A percentile compares a stretch with the other conserved stretches of the same genome.
phyloP scores from a whole-genome alignment of 495 filamentous ascomycete species.

The Xylaria castorea region DNA sequence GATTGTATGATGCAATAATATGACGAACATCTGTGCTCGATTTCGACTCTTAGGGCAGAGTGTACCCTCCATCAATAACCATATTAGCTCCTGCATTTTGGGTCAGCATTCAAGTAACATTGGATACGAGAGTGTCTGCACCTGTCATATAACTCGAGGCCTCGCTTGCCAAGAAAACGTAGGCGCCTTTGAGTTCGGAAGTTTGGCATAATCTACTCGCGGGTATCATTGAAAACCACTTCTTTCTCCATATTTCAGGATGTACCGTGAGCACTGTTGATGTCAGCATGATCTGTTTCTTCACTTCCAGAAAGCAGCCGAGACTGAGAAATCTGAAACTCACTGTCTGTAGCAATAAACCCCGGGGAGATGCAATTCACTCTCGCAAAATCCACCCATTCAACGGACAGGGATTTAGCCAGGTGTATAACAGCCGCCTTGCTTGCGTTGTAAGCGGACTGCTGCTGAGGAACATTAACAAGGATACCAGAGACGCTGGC shows the following conservation, averaged over 20 bases:
- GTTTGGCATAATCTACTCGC: constrained; percentile 53
- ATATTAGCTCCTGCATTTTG: constrained; percentile 30
- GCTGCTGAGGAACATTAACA: constrained; percentile 69
- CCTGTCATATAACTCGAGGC: constrained; percentile 54
- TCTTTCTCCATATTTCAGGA: constrained; percentile 34
- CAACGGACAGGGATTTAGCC: constrained; percentile 64
- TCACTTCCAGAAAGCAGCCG: background rate
- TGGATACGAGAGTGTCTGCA: constrained; percentile 9
- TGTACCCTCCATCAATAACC: constrained; percentile 54
- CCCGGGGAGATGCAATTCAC: constrained; percentile 67
- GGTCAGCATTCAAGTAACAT: background rate
- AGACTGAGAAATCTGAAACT: constrained; percentile 6
- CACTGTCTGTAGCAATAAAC: constrained; percentile 40
- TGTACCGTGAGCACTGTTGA: constrained; percentile 34
- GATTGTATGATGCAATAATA: background rate
- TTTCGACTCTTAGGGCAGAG: constrained; percentile 53
- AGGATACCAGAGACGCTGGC: constrained; percentile 69
- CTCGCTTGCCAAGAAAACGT: constrained; percentile 69
- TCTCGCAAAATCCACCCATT: constrained; percentile 58
- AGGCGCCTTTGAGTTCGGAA: constrained; percentile 72
- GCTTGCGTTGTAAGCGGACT: constrained; percentile 64
- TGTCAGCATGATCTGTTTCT: constrained; percentile 20
- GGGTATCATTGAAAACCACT: constrained; percentile 37
- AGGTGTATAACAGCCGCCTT: constrained; percentile 68
- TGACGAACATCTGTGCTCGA: background rate